These are phyloP conservation scores for Sphaerulina populicola DNA, from an alignment of 2,329 filamentous ascomycete genomes.

Conservation along the genomic window DNA sequence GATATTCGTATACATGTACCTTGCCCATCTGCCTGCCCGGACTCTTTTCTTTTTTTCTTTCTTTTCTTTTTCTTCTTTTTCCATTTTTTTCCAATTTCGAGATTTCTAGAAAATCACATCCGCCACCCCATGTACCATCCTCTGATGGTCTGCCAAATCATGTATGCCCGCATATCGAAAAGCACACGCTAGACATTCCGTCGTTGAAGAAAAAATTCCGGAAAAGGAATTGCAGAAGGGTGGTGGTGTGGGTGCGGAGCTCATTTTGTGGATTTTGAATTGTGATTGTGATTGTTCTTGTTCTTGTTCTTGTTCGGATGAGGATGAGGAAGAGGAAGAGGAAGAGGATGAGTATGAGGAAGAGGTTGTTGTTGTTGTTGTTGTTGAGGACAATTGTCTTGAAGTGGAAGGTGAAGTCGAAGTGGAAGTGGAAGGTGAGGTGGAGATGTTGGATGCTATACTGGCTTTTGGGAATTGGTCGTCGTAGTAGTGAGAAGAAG, in stretches of 20 bases:
- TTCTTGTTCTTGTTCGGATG: no score
- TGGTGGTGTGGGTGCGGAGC: no score
- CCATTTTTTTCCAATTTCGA: no score
- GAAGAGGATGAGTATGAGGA: no score
- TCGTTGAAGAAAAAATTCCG: constrained; percentile 9
- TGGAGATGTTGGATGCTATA: constrained; percentile 5
- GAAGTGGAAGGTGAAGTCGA: constrained; percentile 1
- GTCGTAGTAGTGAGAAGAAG: no score
- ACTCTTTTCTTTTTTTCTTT: no score
- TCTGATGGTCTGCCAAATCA: constrained; percentile 21
- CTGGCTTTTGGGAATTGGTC: constrained; percentile 6
- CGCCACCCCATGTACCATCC: constrained; percentile 18
- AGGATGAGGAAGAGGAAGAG: no score
- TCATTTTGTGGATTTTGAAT: constrained; percentile 7
- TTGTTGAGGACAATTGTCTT: not conserved
- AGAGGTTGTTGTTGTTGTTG: not conserved
- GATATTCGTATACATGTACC: no score
- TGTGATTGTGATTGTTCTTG: no score
- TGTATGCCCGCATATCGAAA: constrained; percentile 22
- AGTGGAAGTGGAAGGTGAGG: constrained; percentile 3
- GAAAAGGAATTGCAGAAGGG: constrained; percentile 11
- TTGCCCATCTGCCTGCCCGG: no score
- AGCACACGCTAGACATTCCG: constrained; percentile 20
- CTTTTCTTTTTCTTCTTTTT: no score
- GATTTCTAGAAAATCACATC: constrained; percentile 22